A percentile compares a stretch with the other conserved stretches of the same genome.
Conservation (phyloP, 257 asterid genomes). For the Petrea volubilis region DNA sequence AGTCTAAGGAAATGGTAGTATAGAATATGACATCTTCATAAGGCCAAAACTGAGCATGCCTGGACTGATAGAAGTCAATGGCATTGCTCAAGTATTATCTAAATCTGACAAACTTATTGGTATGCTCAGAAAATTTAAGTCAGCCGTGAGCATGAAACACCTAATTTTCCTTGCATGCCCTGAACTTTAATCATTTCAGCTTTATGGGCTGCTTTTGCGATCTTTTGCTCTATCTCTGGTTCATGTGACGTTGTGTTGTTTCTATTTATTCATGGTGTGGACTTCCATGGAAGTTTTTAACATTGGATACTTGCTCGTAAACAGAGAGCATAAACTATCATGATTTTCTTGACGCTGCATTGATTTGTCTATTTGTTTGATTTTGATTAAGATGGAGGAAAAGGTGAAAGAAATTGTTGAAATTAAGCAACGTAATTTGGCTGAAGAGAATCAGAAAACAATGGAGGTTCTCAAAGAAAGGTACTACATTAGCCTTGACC, state of each 20-base stretch:
- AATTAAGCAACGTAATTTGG: constrained; percentile 96
- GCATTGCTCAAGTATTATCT: not conserved
- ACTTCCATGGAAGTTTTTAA: not conserved
- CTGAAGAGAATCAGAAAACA: constrained; percentile 97
- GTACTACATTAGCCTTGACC: constrained; percentile 38
- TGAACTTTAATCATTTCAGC: not conserved
- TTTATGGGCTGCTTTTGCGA: constrained; percentile 5
- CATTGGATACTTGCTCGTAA: not conserved
- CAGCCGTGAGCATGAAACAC: not conserved
- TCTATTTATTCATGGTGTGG: not conserved
- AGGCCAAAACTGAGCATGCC: not conserved
- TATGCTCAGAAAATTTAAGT: not conserved
- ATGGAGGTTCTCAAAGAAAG: constrained; percentile 94
- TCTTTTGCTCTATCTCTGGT: constrained; percentile 10
- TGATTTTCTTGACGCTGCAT: constrained; percentile 17
- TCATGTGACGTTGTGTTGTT: constrained; percentile 11
- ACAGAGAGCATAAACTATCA: not conserved
- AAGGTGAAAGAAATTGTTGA: constrained; percentile 97
- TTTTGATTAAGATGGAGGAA: constrained; percentile 82
- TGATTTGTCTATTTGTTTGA: constrained; percentile 17
- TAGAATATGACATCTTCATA: constrained; percentile 2
- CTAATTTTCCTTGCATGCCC: not conserved
- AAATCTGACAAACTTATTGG: not conserved
- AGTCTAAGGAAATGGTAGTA: not conserved
- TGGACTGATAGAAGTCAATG: not conserved